Base-by-base conservation (phyloP, 139 green algal genomes). In the Chara braunii region DNA sequence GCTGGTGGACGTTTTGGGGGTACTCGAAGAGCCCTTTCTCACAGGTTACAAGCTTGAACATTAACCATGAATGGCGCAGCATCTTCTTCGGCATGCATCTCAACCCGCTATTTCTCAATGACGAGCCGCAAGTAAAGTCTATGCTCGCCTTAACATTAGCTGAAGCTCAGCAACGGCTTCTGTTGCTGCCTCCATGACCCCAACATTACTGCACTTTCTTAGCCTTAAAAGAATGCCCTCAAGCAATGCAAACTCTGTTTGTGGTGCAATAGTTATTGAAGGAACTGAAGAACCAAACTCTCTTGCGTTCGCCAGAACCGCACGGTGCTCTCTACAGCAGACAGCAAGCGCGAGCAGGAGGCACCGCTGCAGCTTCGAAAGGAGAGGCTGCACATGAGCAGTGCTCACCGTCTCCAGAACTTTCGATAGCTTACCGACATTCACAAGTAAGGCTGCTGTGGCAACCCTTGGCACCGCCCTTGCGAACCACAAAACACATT, bases 401-500 rank as follows among this genome's bases (percentile, higher is more conserved):
- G 34, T 26, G 53, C 33, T 8, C 7, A 45, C 23, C 34, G 34
- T 37, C 35, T 6, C 53, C 36, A 62, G 36, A 7, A 62, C 29
- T 8, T 62, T 35, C 6, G 53, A 32, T 40, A 55, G 35, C 6
- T 40, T 8, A 31, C 33, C 7, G 45, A 31, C 45, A 31, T 55
- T 55, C 8, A 28, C 35, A 7, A 55, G 8, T 14, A 55, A 31
- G 6, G 14, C 45, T 54, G 45, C 45, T 60, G 51, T 33, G 37
- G 51, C 51, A 24, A 33, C 51, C 31, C n/a, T 33, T 48, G 51
- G 37, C 51, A 36, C 55, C 30, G 24, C 55, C 48, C 24, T 37
- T 64, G 55, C 55, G 34, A 72, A 22, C 3, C 64, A 44, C 5
- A 8, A 11, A 9, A 72, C 12, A 44, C 63, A 72, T 30, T 72